Evolutionary conservation across 2,329 filamentous ascomycete species (phyloP), one percentile per base, ranked within the genome.

Genomic region (Boeremia lycopersici): DNA sequence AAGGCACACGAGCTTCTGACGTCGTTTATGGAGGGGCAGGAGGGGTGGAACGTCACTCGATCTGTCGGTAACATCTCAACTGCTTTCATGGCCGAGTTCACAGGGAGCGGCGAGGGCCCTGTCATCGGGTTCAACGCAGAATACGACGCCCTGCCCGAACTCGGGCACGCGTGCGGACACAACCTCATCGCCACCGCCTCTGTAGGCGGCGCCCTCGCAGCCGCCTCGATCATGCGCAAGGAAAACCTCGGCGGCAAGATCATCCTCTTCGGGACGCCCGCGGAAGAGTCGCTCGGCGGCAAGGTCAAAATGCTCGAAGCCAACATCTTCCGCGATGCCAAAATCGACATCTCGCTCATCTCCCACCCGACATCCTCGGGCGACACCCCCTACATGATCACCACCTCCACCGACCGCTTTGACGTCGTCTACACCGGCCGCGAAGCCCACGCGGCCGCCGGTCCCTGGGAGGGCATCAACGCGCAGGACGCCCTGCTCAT

Each of bases 1-100:
- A 78, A 79, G 36, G 80, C 82, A 0, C 82, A 85, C 60, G 74
- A 80, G 12, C 72, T 78, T 3, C 69, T 85, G 44, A 82, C 80
- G 0, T 71, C 73, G 6, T 85, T 81, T 54, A 72, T 84, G 65
- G 69, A 70, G 17, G 68, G 64, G 12, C 77, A 75, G 42, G 53
- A 55, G 10, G 53, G 62, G 1, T 66, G 64, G 57, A 57, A 61
- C 8, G 70, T 75, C 0, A 74, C 64, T 0, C 69, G 64, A 9
- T 67, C 69, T n/a, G 61, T 73, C 12, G 71, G 73, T 45, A 72
- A 72, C 23, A 56, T 77, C 17, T 61, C 68, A 2, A 76, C 74
- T 3, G 60, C 71, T 9, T 76, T 77, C 48, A 64, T 67, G 39
- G 71, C 69, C 11, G 60, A 63, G 6, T 58, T 57, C 35, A 65